Evolutionary conservation across 371 early-diverging fungal genomes (phyloP), one percentile per base, ranked within the genome.

Genomic region (Mucor plumbeus): DNA sequence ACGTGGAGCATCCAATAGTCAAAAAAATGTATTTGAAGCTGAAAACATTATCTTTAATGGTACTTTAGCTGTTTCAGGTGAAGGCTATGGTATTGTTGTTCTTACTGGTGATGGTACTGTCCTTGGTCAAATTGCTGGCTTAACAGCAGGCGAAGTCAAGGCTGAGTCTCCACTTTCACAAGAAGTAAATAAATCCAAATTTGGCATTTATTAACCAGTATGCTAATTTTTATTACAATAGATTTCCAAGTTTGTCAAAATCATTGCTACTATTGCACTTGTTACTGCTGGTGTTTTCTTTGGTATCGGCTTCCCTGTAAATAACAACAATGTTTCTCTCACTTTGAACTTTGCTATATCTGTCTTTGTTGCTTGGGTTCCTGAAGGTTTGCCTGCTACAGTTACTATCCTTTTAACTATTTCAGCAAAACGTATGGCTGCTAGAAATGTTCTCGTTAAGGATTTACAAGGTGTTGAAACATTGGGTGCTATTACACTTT

Each of bases 391-490:
- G 15, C 94, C 94, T 1, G 93, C 94, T 13, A 95, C 96, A 0
- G 94, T 94, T 21, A 94, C 95, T 17, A 90, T 97, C 81, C 80
- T 98, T 34, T 75, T 97, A 47, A 94, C 95, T 7, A 90, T 96
- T 48, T 96, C 97, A 31, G 97, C 98, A 58, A 95, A 96, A 79
- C 92, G 96, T 64, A 94, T 98, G 94, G 92, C 96, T 0, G 62
- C 77, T 10, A 83, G 88, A 63, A 91, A 97, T 66, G 95, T 97
- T 5, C 83, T 98, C 15, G 97, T 97, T 68, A 98, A 96, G 74
- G 95, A 97, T 73, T 77, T 98, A 39, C 91, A 94, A 65, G 97
- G 95, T 67, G 97, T 98, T 17, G 97, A 98, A 71, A 96, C 97
- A 14, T 88, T 97, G 19, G 97, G 97, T 47, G 95, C 95, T 2